Base-by-base conservation (phyloP, 2,329 filamentous ascomycete species). In the Neodidymelliopsis sp. region DNA sequence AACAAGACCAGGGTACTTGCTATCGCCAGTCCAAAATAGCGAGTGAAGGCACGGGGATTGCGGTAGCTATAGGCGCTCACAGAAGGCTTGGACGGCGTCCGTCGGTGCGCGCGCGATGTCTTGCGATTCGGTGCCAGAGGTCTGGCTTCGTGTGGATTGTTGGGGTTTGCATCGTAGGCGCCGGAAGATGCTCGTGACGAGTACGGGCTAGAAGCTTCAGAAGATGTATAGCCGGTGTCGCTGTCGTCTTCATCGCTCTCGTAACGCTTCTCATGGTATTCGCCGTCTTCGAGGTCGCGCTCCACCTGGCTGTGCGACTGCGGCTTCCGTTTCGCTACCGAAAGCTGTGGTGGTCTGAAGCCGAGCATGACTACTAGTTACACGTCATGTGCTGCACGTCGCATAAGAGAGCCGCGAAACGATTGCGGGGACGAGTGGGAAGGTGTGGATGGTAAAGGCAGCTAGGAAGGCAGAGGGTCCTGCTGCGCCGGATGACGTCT, bases 11-110 rank as follows among this genome's bases (percentile, higher is more conserved):
- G 81, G 1, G 84, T 82, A 2, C 82, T 79, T 35, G 89, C 82
- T 42, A 96, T 77, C 3, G 81, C 83, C 37, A 92, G 77, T 56
- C 90, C 91, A 45, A 96, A 83, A 69, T 88, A 95, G 61, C 91
- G 82, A 46, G 90, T 85, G 49, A 94, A 83, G 54, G 81, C 88
- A 65, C 86, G 85, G 6, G 89, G 89, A 30, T 92, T 74, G 23
- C 85, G 80, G 62, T 88, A 89, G 41, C 81, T 69, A 54, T 72
- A 71, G 38, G 69, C 66, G 53, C 65, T 69, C 6, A 70, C 61
- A 6, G 56, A 65, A 3, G 70, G 57, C 38, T 59, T 62, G 63
- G 59, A 65, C 4, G 39, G 55, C 11, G 48, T 53, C 50, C 44
- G 57, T 51, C 53, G 54, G 44, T 56, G 59, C 20, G 50, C 45